A percentile compares a stretch with the other conserved stretches of the same genome.
phyloP scores from a whole-genome alignment of 805 yeast genomes.

The Starmerella floris region DNA sequence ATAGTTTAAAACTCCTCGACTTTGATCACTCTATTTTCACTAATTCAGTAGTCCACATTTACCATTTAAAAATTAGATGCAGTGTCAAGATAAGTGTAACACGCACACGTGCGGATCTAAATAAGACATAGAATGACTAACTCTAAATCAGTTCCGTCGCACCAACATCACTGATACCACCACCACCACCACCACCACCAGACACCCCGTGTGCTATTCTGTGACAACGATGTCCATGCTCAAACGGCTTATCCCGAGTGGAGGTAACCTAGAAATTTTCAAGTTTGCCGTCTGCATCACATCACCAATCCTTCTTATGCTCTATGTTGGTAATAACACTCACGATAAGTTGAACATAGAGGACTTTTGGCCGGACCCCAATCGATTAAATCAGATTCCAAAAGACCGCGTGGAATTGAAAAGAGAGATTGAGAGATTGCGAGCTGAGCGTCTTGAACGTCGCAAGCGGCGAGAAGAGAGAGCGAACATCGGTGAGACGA shows the following conservation, averaged over 20 bases:
- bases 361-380: constrained; percentile 96
- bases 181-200: too few species aligned
- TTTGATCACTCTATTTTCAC: too few species aligned
- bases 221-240: constrained; percentile 3
- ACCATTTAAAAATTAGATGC: too few species aligned
- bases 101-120: too few species aligned
- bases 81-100: too few species aligned
- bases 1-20: too few species aligned
- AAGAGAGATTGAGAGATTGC: constrained; percentile 80
- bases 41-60: too few species aligned
- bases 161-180: too few species aligned
- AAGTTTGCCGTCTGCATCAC: constrained; percentile 72
- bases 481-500: neutral
- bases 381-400: constrained; percentile 78
- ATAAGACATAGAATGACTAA: too few species aligned
- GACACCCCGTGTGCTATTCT: too few species aligned
- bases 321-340: constrained; percentile 81
- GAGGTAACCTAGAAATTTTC: constrained; percentile 23
- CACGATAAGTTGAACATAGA: constrained; percentile 80
- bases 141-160: too few species aligned
- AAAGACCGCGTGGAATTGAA: constrained; percentile 85
- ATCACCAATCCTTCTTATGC: constrained; percentile 85
- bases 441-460: constrained; percentile 43
- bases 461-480: constrained; percentile 5
- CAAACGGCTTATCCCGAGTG: constrained; percentile 13